Percentiles rank a stretch among this genome's conserved stretches.
phyloP scores from a whole-genome alignment of 2,329 filamentous ascomycete species.

The Raffaelea arxii region DNA sequence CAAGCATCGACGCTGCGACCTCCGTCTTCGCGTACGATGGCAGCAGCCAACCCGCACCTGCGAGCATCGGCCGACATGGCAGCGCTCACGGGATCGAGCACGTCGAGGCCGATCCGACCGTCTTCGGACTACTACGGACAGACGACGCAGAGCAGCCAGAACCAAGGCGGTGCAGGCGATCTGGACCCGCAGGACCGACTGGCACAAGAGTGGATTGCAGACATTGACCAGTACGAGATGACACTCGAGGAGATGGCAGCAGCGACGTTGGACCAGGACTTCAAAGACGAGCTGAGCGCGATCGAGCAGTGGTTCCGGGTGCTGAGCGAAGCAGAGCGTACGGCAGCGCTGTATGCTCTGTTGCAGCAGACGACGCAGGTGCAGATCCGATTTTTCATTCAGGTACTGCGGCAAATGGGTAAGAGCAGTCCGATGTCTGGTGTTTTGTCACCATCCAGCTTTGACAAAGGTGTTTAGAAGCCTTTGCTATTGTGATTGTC shows the following conservation, averaged over 20 bases:
- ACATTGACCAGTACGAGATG: slow-evolving; percentile 98
- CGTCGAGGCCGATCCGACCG: slow-evolving; percentile 73
- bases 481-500: not conserved
- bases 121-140: slow-evolving; percentile 93
- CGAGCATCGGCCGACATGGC: slow-evolving; percentile 96
- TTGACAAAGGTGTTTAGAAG: slow-evolving; percentile 70
- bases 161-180: slow-evolving; percentile 59
- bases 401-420: slow-evolving; percentile 97
- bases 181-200: slow-evolving; percentile 81
- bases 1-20: slow-evolving; percentile 75
- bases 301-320: slow-evolving; percentile 99
- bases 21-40: slow-evolving; percentile 67
- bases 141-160: slow-evolving; percentile 54
- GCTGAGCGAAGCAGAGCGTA: slow-evolving; percentile 90
- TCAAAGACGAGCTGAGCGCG: slow-evolving; percentile 97
- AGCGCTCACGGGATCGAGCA: slow-evolving; percentile 57
- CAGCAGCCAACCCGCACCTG: slow-evolving; percentile 66
- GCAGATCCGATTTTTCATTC: slow-evolving; percentile 98
- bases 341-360: slow-evolving; percentile 87
- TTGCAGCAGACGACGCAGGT: slow-evolving; percentile 98
- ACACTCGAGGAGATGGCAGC: slow-evolving; percentile 98
- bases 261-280: slow-evolving; percentile 96
- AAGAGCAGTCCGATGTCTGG: slow-evolving; percentile 97
- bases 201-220: slow-evolving; percentile 96
- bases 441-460: slow-evolving; percentile 86